Percentiles rank a stretch among this genome's conserved stretches.
These are phyloP conservation scores for Solanum etuberosum DNA, from an alignment of 257 asterid genomes.

Conservation along the genomic window DNA sequence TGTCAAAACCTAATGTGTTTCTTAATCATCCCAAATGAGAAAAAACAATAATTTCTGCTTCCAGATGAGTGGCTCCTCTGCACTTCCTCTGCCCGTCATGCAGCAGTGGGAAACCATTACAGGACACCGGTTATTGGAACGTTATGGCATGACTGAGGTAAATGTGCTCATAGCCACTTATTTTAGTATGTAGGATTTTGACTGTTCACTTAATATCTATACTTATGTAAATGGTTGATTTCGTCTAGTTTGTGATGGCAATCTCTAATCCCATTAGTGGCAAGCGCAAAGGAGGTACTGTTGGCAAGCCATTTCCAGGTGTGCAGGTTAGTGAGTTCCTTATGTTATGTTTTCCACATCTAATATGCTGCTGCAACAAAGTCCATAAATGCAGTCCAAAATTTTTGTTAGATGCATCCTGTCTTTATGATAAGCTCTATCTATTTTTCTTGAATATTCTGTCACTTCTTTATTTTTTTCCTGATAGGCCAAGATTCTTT, in stretches of 20 bases:
- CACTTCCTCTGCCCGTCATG: conserved; percentile 96
- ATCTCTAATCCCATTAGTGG: conserved; percentile 81
- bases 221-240: conserved; percentile 1
- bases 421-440: background rate
- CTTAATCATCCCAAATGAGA: background rate
- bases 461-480: background rate
- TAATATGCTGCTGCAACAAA: background rate
- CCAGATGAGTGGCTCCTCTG: conserved; percentile 99
- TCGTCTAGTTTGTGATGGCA: conserved; percentile 83
- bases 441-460: background rate
- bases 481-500: conserved; percentile 71
- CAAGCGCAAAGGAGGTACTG: conserved; percentile 85
- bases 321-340: conserved; percentile 60
- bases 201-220: background rate
- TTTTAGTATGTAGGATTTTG: background rate
- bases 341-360: background rate
- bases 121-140: conserved; percentile 75
- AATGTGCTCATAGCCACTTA: background rate
- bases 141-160: conserved; percentile 99
- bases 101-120: conserved; percentile 93
- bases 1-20: background rate
- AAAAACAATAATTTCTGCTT: background rate
- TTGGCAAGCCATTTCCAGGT: conserved; percentile 84
- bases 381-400: background rate
- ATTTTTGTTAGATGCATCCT: background rate